Evolutionary conservation across 2,329 filamentous ascomycete species (phyloP), one percentile per base, ranked within the genome.

Genomic region (Fusarium oligoseptatum): DNA sequence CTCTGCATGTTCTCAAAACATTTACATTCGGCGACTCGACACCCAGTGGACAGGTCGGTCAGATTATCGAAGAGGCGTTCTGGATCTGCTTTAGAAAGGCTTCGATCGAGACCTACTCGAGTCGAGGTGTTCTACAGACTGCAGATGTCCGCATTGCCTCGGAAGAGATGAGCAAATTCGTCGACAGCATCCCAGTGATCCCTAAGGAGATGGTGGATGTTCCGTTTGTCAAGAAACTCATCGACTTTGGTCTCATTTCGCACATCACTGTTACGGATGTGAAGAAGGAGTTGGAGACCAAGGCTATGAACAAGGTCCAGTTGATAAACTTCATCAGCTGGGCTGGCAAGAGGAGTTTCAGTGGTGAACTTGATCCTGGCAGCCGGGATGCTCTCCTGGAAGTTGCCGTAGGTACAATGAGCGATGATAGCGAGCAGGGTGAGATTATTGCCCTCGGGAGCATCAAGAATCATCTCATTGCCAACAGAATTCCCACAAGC

Each of bases 21-120:
- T 99, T 97, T 81, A 94, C 93, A 0, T 97, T 97, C 76, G 89
- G 88, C 41, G 94, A 98, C 79, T 98, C 97, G 2, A 98, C 97
- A 0, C 97, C 97, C 1, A 97, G 94, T 71, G 89, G 89, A 1
- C 89, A 94, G 70, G 93, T 98, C 22, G 94, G 95, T 0, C 91
- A 95, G 79, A 93, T 94, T 71, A 94, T 99, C 63, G 95, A 98
- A 79, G 94, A 98, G 83, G 94, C 95, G 0, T 99, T 99, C 81
- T 99, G 97, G 97, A 97, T 92, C 39, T 95, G 94, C 72, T 97
- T 94, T 79, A 92, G 91, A 80, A 93, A 92, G 73, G 91, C 94
- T 3, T 92, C 91, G 0, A 95, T 98, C 67, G 95, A 98, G 79
- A 89, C 98, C 8, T 92, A 97, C 74, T 98, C 95, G 2, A 97